Evolutionary conservation across 345 rosid species (phyloP).

Genomic region (Cochlearia excelsa): DNA sequence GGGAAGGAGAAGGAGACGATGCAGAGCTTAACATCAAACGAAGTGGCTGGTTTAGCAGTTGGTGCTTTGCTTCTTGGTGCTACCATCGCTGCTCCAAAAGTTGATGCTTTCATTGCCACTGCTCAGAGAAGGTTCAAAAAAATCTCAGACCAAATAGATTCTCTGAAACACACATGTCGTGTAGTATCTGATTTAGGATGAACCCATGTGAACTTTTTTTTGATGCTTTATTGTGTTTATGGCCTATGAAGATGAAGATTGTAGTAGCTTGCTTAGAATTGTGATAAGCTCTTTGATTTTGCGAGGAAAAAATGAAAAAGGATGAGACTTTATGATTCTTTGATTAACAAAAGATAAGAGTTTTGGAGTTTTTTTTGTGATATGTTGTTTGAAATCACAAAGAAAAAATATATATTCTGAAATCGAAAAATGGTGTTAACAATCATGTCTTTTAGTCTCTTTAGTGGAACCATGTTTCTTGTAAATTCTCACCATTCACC

Average conservation of each 20-base stretch:
- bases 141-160: not conserved
- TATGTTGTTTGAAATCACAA: not conserved
- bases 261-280: not conserved
- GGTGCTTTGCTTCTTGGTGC: slow-evolving; percentile 61
- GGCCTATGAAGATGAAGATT: slow-evolving; percentile 2
- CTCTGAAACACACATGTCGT: slow-evolving; percentile 11
- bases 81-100: slow-evolving; percentile 63
- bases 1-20: slow-evolving; percentile 30
- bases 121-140: slow-evolving; percentile 60
- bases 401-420: not conserved
- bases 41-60: slow-evolving; percentile 69
- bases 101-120: slow-evolving; percentile 69
- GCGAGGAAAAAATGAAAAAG: slow-evolving; percentile 2
- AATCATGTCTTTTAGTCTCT: not conserved
- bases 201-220: slow-evolving; percentile 9
- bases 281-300: not conserved
- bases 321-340: not conserved
- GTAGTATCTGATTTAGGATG: not conserved
- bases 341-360: not conserved
- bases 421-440: not conserved
- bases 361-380: not conserved
- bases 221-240: not conserved
- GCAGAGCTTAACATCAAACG: slow-evolving; percentile 64
- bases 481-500: not conserved
- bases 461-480: not conserved